Evolutionary conservation across 1,284 basidiomycete species (phyloP), one percentile per base, ranked within the genome.

Genomic region (Pascua guehoae): DNA sequence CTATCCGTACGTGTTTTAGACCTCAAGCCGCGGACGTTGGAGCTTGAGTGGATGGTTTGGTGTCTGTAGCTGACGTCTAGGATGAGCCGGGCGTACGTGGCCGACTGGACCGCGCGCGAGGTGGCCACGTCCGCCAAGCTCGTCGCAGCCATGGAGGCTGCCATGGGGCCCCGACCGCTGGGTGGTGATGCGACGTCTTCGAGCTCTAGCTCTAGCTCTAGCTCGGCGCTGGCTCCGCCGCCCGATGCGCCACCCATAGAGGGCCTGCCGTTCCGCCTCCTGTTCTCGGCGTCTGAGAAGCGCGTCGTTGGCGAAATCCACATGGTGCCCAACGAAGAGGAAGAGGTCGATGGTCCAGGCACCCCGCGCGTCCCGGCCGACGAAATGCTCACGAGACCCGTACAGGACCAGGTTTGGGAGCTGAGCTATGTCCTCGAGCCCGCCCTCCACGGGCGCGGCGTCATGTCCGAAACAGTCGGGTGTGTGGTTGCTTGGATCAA

Each of bases 291-390:
- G 41, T 36, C 48, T 47, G 46, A 18, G 36, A 42, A 46, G 16
- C 42, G 47, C 11, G 52, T 63, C 48, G 40, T 65, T 8, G 63
- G 61, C 37, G 58, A 65, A 36, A 49, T 65, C 42, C 51, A 54
- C 24, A 43, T 64, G 37, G 17, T 36, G 1, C 56, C 51, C 18
- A n/a, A 32, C 12, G 8, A 24, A 15, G 18, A 32, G 15, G 43
- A 40, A 17, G 46, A 47, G 11, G 16, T 12, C 11, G 12, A 36
- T 24, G 14, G 18, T 7, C 24, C 24, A 3, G 24, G 24, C 7
- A 32, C 24, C 7, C 24, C 24, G 24, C 24, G 24, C 24, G 7
- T 32, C 7, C 24, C 24, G 24, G 24, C 24, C 24, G 4, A 32
- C 4, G 24, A 32, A 7, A 32, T 32, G 24, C 24, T 32, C 24